Evolutionary conservation across 768 basidiomycete genomes (phyloP), one percentile per base, ranked within the genome.

Genomic region (Clavulina sp.): DNA sequence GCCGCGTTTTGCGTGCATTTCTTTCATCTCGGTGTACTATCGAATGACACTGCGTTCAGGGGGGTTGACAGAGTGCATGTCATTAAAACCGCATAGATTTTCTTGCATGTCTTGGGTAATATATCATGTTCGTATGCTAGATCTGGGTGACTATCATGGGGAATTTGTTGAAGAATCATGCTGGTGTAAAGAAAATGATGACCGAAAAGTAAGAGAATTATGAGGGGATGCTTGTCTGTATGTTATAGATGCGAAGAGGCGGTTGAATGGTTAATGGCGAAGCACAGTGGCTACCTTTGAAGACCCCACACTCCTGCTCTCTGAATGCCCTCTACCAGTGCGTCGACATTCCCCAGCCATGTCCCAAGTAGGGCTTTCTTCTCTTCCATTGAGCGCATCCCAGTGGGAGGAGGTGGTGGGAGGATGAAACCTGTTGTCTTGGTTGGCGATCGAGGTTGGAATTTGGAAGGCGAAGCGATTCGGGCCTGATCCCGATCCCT

Each of bases 271-370:
- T 13, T 38, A 38, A 21, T 38, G 36, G 13, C 21, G 21, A 21
- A 38, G 21, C 13, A 21, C 21, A 38, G 36, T 13, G 36, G 21
- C 13, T 38, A 38, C 32, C 32, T 30, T 16, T 16, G 26, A 9
- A 87, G 63, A 4, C 88, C 86, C 85, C 85, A 92, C 51, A 91
- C 78, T 0, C 87, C 86, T 0, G 84, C 85, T 64, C 79, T 83
- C 55, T 81, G 71, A 31, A 93, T 83, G 0, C 87, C 81, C 56
- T 87, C 85, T 4, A 93, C 85, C 6, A 93, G 71, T 29, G 84
- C 81, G 62, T 92, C 89, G 2, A 93, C 89, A 62, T 93, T 92
- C 3, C 86, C 88, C 41, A 93, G 64, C 77, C 89, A 80, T 41
- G 75, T 79, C 0, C 82, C 81, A 52, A 93, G 60, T 41, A 84